Evolutionary conservation across 2,329 filamentous ascomycete genomes (phyloP), one percentile per base, ranked within the genome.

Genomic region (Talaromyces sp.): DNA sequence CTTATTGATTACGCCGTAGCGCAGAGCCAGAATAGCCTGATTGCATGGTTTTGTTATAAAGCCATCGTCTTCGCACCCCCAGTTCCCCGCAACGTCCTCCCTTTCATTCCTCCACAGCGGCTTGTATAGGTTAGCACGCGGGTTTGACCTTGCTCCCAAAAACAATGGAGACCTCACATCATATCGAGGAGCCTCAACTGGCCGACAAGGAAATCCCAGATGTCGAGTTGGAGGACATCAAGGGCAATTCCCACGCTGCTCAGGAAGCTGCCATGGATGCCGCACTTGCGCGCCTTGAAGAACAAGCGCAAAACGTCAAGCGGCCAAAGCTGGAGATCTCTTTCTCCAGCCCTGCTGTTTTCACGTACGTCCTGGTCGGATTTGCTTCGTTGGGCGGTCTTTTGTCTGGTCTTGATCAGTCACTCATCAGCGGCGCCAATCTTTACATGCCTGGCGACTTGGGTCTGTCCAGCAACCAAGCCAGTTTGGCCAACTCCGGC

Each of bases 351-450:
- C 85, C 87, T 0, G 83, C 79, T 58, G 75, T 85, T 68, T 91
- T 90, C 71, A 91, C 88, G 28, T 88, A 82, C 78, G 75, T 88
- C 17, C 80, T 90, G 15, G 86, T 89, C 52, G 85, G 81, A 1
- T 91, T 91, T 67, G 88, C 88, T n/a, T 88, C 85, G 17, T 89
- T 91, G 86, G 88, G 88, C 56, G 88, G 88, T 70, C 77, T 91
- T 25, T 82, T 91, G 0, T 89, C 86, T 1, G 88, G 88, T 63
- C 80, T 91, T 22, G 88, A 91, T 69, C 88, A 91, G 74, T 88
- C 85, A 53, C 78, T 91, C 60, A 91, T 91, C 68, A 87, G 84
- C 13, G 88, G 88, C 58, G 88, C 88, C 58, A 75, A 75, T 68
- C 77, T 91, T 4, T 88, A 84, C 70, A 77, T 91, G 52, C 88